phyloP scores from a whole-genome alignment of 805 yeast species.

The Candida taoyuanica region DNA sequence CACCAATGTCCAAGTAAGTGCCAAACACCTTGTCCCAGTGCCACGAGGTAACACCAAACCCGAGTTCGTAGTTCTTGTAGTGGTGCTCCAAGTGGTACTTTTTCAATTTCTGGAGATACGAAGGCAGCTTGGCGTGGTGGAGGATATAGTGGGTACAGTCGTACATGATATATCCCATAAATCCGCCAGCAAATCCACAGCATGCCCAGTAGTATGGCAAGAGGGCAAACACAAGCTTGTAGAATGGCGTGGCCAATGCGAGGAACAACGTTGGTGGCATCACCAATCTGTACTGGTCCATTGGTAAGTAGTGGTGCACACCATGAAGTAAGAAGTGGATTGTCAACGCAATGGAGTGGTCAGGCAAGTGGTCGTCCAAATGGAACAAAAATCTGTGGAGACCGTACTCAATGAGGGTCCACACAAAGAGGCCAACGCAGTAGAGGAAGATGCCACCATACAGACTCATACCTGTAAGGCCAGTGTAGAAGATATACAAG shows the following conservation, averaged over 20 bases:
- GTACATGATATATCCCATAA: slow-evolving; percentile 87
- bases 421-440: slow-evolving; percentile 76
- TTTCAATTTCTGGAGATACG: slow-evolving; percentile 70
- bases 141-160: slow-evolving; percentile 92
- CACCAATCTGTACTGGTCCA: slow-evolving; percentile 90
- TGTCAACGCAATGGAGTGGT: slow-evolving; percentile 66
- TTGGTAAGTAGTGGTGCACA: slow-evolving; percentile 94
- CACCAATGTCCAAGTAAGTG: slow-evolving; percentile 54
- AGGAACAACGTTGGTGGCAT: slow-evolving; percentile 91
- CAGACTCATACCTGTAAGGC: slow-evolving; percentile 44
- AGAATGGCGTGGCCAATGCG: slow-evolving; percentile 72
- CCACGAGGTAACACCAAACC: slow-evolving; percentile 91
- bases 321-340: slow-evolving; percentile 92
- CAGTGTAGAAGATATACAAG: slow-evolving; percentile 54
- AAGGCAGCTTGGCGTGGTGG: slow-evolving; percentile 84
- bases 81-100: slow-evolving; percentile 96
- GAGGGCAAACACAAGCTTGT: slow-evolving; percentile 65
- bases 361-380: slow-evolving; percentile 82
- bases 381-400: slow-evolving; percentile 93
- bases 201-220: slow-evolving; percentile 84
- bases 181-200: slow-evolving; percentile 93
- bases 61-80: slow-evolving; percentile 93
- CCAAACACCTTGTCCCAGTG: slow-evolving; percentile 94
- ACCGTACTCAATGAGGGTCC: slow-evolving; percentile 89
- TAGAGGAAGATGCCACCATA: slow-evolving; percentile 53